These are phyloP conservation scores for Botryotinia convoluta DNA, from an alignment of 2,329 filamentous ascomycete species.

Conservation along the genomic window DNA sequence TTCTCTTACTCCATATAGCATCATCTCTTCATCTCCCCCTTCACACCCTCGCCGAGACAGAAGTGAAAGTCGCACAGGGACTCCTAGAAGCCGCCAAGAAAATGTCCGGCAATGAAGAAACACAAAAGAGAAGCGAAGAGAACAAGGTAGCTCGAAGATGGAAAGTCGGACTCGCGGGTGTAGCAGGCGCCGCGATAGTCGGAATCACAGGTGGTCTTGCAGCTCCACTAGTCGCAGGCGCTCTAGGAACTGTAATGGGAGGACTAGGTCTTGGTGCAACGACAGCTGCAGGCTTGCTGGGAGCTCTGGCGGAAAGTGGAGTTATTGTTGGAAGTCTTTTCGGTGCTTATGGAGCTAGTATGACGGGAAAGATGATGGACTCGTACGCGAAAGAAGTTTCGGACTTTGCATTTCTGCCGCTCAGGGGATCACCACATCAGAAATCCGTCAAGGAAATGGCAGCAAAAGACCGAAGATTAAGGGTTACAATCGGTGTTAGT, in stretches of 20 bases:
- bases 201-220: constrained; percentile 73
- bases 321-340: constrained; percentile 82
- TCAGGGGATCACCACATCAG: constrained; percentile 51
- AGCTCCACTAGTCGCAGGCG: constrained; percentile 56
- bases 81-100: constrained; percentile 73
- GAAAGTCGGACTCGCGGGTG: constrained; percentile 88
- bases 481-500: constrained; percentile 78
- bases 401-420: constrained; percentile 82
- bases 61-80: constrained; percentile 71
- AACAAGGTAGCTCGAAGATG: constrained; percentile 71
- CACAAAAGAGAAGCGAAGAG: constrained; percentile 68
- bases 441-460: constrained; percentile 41
- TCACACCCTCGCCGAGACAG: constrained; percentile 64
- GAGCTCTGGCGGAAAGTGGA: constrained; percentile 74
- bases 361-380: constrained; percentile 84
- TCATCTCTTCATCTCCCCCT: constrained; percentile 69
- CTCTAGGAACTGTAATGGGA: constrained; percentile 55
- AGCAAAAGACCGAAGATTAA: constrained; percentile 63
- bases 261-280: constrained; percentile 72
- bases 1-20: constrained; percentile 67
- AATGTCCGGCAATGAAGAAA: constrained; percentile 67
- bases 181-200: constrained; percentile 79
- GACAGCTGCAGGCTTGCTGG: constrained; percentile 74
- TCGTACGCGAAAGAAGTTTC: constrained; percentile 81
- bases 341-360: constrained; percentile 82